Conservation (phyloP, 2,329 filamentous ascomycete species). For the Talaromyces atroroseus region DNA sequence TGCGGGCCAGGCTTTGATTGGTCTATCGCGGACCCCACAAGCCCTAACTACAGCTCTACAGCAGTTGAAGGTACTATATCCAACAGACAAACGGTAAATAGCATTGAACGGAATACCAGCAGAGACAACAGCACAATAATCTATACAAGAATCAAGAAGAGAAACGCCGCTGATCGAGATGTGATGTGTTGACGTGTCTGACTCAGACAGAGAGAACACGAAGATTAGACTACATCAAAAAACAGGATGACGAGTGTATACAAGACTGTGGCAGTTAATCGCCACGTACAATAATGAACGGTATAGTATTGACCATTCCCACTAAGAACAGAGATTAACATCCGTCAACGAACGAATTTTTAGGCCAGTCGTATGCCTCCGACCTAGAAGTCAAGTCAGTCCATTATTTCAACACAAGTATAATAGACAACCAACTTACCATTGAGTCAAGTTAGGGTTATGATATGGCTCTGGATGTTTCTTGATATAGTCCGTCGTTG, state of each 20-base stretch:
- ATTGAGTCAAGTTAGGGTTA: slow-evolving; percentile 60
- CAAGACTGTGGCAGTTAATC: background rate
- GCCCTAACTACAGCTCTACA: no score
- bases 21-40: no score
- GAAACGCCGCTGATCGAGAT: background rate
- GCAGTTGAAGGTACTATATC: no score
- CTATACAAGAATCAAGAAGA: background rate
- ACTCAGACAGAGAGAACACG: background rate
- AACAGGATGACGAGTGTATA: background rate
- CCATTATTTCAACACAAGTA: background rate
- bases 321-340: no score
- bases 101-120: background rate
- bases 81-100: no score
- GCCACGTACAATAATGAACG: no score
- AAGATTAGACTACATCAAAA: background rate
- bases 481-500: slow-evolving; percentile 62
- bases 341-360: slow-evolving; percentile 56
- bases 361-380: slow-evolving; percentile 54
- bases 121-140: background rate
- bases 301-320: no score
- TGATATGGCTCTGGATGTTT: slow-evolving; percentile 57
- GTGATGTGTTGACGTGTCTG: background rate
- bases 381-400: slow-evolving; percentile 27
- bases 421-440: slow-evolving; percentile 39
- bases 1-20: no score